Base-by-base conservation (phyloP, 2,329 filamentous ascomycete genomes). In the Elsinoe fawcettii region DNA sequence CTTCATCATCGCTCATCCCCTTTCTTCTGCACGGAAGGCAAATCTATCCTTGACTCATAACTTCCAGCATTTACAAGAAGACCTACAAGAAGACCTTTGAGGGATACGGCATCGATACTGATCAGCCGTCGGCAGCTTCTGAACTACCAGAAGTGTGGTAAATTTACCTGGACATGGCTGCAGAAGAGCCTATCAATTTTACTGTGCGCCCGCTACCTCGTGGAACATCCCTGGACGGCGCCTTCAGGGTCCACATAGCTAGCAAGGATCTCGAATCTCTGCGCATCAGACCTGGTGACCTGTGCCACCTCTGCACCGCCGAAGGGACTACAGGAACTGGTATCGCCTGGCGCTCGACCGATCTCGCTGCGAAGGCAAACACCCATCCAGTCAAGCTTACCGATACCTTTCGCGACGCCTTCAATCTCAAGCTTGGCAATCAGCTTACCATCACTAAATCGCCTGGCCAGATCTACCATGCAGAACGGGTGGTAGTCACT, bases 371-470 rank as follows among this genome's bases (percentile, higher is more conserved):
- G 74, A 84, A 64, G 75, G 89, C 63, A 80, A 84, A 66, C 82
- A 82, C 62, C 80, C 85, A 61, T 77, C 89, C 58, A 75, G 87
- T 51, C 79, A 91, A 75, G 82, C 88, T 74, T 85, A 73, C 88
- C 20, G 85, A 88, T 61, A 77, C 82, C 5, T 82, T 95, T 56
- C 85, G 88, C 61, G 85, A 87, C 34, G 80, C 82, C 5, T 87
- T 87, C 63, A 82, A 82, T 1, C 80, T 95, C 63, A 85, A 86
- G 60, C 75, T 93, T 3, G 84, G 83, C 14, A 87, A 90, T 51
- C 80, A 83, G 53, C 75, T 95, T 49, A 77, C 78, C 6, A 79
- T 91, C 22, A 74, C 78, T 1, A 78, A 73, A 60, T 76, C 79
- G 8, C 76, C 77, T 6, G 73, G 71, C 1, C 63, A 73, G 1